Conservation (phyloP, 176 grass and related monocot genomes). For the Musa troglodytarum region DNA sequence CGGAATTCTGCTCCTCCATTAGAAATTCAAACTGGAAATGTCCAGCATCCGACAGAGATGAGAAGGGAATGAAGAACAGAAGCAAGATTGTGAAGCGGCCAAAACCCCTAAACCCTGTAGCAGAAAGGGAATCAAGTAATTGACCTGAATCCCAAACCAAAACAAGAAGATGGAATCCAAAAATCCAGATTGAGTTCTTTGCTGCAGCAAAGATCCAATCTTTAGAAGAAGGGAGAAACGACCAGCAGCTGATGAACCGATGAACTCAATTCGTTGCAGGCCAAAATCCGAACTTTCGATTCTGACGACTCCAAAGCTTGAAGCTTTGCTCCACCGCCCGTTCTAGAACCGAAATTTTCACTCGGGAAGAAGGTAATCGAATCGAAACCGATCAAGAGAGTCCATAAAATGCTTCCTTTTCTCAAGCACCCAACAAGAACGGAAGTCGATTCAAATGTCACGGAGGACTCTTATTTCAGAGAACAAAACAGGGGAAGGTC, state of each 20-base stretch:
- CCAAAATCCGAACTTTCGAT: constrained; percentile 4
- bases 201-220: neutral
- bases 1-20: too few species aligned
- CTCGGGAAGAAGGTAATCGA: neutral
- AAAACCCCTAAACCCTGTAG: constrained; percentile 1
- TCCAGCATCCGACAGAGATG: too few species aligned
- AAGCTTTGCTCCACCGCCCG: neutral
- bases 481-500: neutral
- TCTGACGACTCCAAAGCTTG: neutral
- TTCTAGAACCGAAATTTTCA: neutral
- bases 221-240: neutral
- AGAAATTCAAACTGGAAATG: too few species aligned
- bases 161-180: neutral
- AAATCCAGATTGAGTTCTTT: too few species aligned
- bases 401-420: neutral
- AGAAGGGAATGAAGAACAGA: neutral
- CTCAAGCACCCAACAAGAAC: neutral
- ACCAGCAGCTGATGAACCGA: neutral
- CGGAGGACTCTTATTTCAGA: neutral
- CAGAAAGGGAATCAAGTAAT: neutral
- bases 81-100: neutral
- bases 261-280: neutral
- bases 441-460: neutral
- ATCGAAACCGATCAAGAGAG: neutral
- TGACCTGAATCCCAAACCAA: too few species aligned